A percentile compares a stretch with the other conserved stretches of the same genome.
Conservation (phyloP, 2,329 filamentous ascomycete species). For the Stemphylium lycopersici region DNA sequence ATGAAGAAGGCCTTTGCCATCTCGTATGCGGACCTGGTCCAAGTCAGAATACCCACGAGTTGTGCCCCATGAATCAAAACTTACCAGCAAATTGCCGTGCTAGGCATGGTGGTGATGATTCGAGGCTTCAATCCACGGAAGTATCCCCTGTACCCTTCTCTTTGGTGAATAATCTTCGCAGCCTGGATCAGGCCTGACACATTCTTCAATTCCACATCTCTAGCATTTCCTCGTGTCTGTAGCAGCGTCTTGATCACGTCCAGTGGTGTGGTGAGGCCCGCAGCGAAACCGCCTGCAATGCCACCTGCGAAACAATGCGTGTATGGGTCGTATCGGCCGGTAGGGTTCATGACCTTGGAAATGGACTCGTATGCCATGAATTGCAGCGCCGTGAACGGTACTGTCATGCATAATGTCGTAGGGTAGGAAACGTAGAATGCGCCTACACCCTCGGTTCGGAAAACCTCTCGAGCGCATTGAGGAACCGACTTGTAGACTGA, state of each 20-base stretch:
- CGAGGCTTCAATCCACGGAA: conserved; percentile 91
- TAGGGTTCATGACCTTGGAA: conserved; percentile 89
- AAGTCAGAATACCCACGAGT: conserved; percentile 12
- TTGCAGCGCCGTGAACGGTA: conserved; percentile 95
- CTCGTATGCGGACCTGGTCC: conserved; percentile 67
- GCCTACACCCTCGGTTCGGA: conserved; percentile 81
- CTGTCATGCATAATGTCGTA: conserved; percentile 97
- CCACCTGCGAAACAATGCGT: conserved; percentile 94
- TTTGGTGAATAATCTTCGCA: conserved; percentile 78
- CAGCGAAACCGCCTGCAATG: conserved; percentile 89
- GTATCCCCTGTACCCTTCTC: conserved; percentile 86
- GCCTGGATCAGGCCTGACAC: conserved; percentile 83
- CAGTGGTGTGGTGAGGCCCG: conserved; percentile 91
- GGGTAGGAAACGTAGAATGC: conserved; percentile 99
- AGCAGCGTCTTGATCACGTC: conserved; percentile 98
- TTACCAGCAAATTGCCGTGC: conserved; percentile 98
- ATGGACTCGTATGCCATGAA: conserved; percentile 98
- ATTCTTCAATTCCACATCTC: conserved; percentile 80
- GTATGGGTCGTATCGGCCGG: conserved; percentile 84
- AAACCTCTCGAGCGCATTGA: conserved; percentile 88
- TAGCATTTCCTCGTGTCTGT: conserved; percentile 86
- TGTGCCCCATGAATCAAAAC: conserved; percentile 29
- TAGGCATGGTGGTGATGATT: conserved; percentile 96
- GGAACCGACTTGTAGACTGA: conserved; percentile 87
- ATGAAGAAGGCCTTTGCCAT: conserved; percentile 74